These are phyloP conservation scores for Sugiyamaella marilandica DNA, from an alignment of 805 yeast genomes.

Conservation along the genomic window DNA sequence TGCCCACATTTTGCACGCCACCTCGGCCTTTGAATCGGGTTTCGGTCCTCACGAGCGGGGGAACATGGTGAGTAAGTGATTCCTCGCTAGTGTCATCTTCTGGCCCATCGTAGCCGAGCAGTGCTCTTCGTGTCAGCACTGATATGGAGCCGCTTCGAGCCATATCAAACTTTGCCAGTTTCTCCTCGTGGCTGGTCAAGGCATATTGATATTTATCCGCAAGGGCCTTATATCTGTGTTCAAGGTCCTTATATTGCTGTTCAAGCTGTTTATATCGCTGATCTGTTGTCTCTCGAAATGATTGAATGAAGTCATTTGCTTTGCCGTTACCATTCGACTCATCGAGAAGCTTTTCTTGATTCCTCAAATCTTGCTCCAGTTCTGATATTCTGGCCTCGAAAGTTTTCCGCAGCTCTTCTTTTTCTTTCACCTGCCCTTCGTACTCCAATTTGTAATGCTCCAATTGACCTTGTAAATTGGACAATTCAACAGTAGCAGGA, in stretches of 20 bases:
- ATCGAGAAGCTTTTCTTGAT: neutral
- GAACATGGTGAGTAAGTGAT: neutral
- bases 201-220: slow-evolving; percentile 22
- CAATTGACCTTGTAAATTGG: neutral
- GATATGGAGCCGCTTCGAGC: slow-evolving; percentile 1
- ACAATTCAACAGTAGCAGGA: neutral
- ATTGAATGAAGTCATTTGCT: slow-evolving; percentile 19
- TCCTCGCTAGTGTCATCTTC: neutral
- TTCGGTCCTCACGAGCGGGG: slow-evolving; percentile 9
- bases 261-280: slow-evolving; percentile 23
- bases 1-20: slow-evolving; percentile 15
- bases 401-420: neutral
- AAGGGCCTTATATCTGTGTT: slow-evolving; percentile 24
- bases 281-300: slow-evolving; percentile 16
- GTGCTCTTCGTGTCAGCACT: slow-evolving; percentile 9
- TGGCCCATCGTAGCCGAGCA: slow-evolving; percentile 16
- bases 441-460: neutral
- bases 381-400: neutral
- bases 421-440: neutral
- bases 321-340: neutral
- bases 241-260: slow-evolving; percentile 27
- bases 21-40: slow-evolving; percentile 20
- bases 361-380: neutral
- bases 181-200: slow-evolving; percentile 5
- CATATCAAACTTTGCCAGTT: neutral